These are phyloP conservation scores for Colletotrichum salicis DNA, from an alignment of 2,329 filamentous ascomycete genomes.

Conservation along the genomic window DNA sequence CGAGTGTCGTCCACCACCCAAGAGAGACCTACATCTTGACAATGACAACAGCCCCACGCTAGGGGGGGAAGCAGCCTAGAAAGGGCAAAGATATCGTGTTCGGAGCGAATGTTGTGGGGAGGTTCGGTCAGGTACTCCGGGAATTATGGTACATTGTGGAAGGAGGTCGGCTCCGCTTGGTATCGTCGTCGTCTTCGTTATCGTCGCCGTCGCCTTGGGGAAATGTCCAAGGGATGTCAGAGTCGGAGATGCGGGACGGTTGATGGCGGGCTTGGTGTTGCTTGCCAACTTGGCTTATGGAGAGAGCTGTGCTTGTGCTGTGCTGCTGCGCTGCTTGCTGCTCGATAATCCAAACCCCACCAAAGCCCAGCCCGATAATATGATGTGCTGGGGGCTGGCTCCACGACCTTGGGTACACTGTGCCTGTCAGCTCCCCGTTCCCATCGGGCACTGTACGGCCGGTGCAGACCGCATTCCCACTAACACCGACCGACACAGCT, in stretches of 20 bases:
- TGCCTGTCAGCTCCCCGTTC: not conserved
- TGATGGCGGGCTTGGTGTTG: slow-evolving; percentile 30
- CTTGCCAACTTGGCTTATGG: slow-evolving; percentile 33
- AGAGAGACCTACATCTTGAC: slow-evolving; percentile 29
- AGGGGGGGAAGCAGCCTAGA: slow-evolving; percentile 4
- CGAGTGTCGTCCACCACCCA: not conserved
- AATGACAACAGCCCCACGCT: slow-evolving; percentile 26
- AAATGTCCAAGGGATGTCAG: slow-evolving; percentile 22
- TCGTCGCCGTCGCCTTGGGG: not conserved
- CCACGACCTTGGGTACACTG: slow-evolving; percentile 9
- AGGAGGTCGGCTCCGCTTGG: slow-evolving; percentile 3
- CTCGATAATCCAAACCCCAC: slow-evolving; percentile 22
- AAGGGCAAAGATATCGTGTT: not conserved
- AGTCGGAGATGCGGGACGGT: slow-evolving; percentile 16
- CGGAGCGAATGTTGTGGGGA: slow-evolving; percentile 6
- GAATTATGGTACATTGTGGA: slow-evolving; percentile 30
- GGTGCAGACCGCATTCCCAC: slow-evolving; percentile 1
- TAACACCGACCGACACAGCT: slow-evolving; percentile 15
- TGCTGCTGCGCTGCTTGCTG: slow-evolving; percentile 10
- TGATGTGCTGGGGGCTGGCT: not conserved
- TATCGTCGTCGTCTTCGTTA: not conserved
- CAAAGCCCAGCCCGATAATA: slow-evolving; percentile 11
- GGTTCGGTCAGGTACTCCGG: slow-evolving; percentile 21
- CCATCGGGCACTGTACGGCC: not conserved
- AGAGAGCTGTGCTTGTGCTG: slow-evolving; percentile 9